Evolutionary conservation across 768 basidiomycete genomes (phyloP).

Genomic region (Termitomyces sp.): DNA sequence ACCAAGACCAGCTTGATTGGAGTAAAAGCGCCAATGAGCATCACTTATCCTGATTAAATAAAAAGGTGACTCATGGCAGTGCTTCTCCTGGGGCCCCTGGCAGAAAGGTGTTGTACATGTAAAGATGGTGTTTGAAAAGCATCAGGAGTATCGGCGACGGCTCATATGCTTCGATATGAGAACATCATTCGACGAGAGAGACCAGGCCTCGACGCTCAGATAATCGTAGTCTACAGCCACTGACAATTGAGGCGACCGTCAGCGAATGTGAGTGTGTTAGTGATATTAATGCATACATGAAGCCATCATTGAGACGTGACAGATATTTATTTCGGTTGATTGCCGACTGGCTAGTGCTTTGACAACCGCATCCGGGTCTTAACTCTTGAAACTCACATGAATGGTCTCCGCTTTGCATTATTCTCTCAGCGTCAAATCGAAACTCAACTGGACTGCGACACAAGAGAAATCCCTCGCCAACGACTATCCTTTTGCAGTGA

Average conservation of each 20-base stretch:
- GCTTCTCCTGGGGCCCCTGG: too few species aligned
- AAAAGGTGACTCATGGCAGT: neutral
- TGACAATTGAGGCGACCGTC: neutral
- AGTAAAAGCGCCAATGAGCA: neutral
- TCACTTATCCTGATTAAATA: neutral
- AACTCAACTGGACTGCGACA: slow-evolving; percentile 42
- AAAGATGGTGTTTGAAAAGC: neutral
- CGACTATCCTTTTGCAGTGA: slow-evolving; percentile 50
- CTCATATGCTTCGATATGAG: neutral
- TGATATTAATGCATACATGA: too few species aligned
- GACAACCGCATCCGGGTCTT: neutral
- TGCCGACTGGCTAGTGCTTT: neutral
- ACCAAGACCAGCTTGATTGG: slow-evolving; percentile 16
- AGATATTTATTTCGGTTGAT: neutral
- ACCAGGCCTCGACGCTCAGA: neutral
- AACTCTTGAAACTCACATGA: neutral
- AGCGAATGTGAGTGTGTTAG: too few species aligned
- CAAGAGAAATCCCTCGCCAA: slow-evolving; percentile 54
- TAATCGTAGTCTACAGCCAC: neutral
- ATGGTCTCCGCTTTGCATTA: slow-evolving; percentile 14
- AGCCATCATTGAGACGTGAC: too few species aligned
- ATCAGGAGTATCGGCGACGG: neutral
- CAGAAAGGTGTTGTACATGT: too few species aligned
- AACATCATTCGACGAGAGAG: neutral
- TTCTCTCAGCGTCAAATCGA: slow-evolving; percentile 10